phyloP scores from a whole-genome alignment of 257 asterid genomes.

The Coffea eugenioides region DNA sequence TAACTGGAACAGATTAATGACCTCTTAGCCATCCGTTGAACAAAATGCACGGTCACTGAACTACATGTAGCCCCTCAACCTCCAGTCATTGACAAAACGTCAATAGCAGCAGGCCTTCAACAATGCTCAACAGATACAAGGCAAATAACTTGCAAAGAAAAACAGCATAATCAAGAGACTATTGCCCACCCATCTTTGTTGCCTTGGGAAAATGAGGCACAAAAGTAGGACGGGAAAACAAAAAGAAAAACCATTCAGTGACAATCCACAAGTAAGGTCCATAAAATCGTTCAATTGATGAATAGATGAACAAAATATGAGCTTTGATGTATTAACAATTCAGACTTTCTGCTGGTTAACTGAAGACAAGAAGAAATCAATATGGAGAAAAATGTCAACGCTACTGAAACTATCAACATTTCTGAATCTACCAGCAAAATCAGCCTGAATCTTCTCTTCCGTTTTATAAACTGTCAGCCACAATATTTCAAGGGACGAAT shows the following conservation, averaged over 20 bases:
- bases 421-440: neutral
- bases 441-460: neutral
- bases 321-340: neutral
- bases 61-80: neutral
- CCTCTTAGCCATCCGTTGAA: constrained; percentile 9
- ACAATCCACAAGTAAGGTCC: neutral
- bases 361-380: neutral
- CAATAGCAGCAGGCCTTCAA: neutral
- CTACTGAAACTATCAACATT: neutral
- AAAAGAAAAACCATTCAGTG: neutral
- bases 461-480: neutral
- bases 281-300: neutral
- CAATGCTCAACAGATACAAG: neutral
- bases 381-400: neutral
- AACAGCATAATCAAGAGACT: neutral
- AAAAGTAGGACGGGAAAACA: neutral
- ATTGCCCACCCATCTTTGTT: neutral
- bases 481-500: constrained; percentile 6
- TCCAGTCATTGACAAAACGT: neutral
- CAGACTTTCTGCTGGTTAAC: neutral
- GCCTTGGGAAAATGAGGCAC: neutral
- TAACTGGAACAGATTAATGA: constrained; percentile 17
- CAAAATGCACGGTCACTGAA: neutral
- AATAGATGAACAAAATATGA: neutral
- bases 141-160: neutral